Conservation (phyloP, 352 stramenopile genomes). For the Phytophthora syringae region DNA sequence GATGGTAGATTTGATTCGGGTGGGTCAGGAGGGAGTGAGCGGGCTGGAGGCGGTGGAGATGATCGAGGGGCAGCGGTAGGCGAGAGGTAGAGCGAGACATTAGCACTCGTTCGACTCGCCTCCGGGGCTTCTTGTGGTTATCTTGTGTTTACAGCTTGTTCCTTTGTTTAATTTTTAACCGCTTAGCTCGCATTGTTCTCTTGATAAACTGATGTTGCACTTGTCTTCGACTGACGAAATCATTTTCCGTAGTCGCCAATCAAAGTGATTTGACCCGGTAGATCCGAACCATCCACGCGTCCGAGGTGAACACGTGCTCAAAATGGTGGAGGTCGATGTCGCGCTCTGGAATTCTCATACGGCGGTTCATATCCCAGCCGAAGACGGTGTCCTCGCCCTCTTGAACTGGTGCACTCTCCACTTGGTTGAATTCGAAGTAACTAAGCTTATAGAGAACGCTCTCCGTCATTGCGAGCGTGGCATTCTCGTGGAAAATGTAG, state of each 20-base stretch:
- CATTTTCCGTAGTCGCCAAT: conserved; percentile 2
- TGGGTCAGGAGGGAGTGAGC: conserved; percentile 31
- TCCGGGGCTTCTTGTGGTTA: conserved; percentile 5
- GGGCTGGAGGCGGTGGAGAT: conserved; percentile 4
- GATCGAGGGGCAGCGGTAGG: conserved; percentile 4
- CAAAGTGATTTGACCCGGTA: conserved; percentile 70
- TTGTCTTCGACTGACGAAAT: not conserved
- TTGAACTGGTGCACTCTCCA: conserved; percentile 31
- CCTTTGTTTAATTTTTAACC: conserved; percentile 42
- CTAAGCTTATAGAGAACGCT: conserved; percentile 94
- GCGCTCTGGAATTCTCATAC: conserved; percentile 57
- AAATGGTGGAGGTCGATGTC: conserved; percentile 85
- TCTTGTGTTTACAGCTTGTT: conserved; percentile 19
- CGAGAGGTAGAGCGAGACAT: conserved; percentile 5
- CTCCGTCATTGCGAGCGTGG: conserved; percentile 79
- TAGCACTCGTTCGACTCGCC: not conserved
- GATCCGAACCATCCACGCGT: conserved; percentile 95
- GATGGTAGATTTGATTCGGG: conserved; percentile 42
- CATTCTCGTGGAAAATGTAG: conserved; percentile 77
- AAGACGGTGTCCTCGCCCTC: conserved; percentile 29
- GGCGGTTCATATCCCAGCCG: conserved; percentile 81
- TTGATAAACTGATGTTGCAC: conserved; percentile 3
- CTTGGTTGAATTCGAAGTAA: conserved; percentile 78
- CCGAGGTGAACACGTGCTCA: conserved; percentile 92
- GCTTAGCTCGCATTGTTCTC: conserved; percentile 4